phyloP scores from a whole-genome alignment of 805 yeast genomes.

The Candida tammaniensis region DNA sequence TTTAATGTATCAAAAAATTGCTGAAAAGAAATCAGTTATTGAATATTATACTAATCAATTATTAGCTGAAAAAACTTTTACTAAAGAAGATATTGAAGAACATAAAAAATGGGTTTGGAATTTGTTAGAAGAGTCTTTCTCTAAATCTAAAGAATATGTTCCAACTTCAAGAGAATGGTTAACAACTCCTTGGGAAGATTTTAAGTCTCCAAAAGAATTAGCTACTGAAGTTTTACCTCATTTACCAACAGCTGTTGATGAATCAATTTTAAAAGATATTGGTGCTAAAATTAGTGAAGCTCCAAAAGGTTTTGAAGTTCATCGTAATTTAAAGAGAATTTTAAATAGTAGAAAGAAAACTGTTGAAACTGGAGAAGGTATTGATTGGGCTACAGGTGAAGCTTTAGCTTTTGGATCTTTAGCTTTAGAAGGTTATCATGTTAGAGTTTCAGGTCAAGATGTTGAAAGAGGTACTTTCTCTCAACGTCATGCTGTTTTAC shows the following conservation, averaged over 20 bases:
- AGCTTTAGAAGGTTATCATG: conserved; percentile 89
- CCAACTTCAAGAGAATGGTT: conserved; percentile 97
- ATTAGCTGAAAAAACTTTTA: conserved; percentile 82
- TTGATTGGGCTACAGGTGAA: conserved; percentile 99
- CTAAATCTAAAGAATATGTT: conserved; percentile 82
- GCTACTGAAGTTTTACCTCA: conserved; percentile 96
- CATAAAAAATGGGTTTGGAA: conserved; percentile 99
- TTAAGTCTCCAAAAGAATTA: conserved; percentile 95
- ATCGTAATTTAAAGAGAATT: conserved; percentile 94
- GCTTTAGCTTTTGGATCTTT: conserved; percentile 96
- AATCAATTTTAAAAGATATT: conserved; percentile 64
- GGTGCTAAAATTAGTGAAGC: conserved; percentile 78
- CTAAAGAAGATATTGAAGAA: conserved; percentile 86
- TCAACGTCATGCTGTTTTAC: conserved; percentile 97
- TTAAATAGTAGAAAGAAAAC: conserved; percentile 83
- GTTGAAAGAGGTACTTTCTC: conserved; percentile 99
- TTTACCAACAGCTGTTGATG: conserved; percentile 89
- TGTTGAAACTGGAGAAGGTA: conserved; percentile 84
- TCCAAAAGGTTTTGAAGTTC: conserved; percentile 86
- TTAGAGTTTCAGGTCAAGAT: conserved; percentile 98
- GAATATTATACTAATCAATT: conserved; percentile 82
- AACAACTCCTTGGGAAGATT: conserved; percentile 98
- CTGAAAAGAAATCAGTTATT: conserved; percentile 83
- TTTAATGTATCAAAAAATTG: conserved; percentile 88
- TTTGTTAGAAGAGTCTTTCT: conserved; percentile 84